Base-by-base conservation (phyloP, 163 green algal genomes). In the Coccomyxa subellipsoidea region DNA sequence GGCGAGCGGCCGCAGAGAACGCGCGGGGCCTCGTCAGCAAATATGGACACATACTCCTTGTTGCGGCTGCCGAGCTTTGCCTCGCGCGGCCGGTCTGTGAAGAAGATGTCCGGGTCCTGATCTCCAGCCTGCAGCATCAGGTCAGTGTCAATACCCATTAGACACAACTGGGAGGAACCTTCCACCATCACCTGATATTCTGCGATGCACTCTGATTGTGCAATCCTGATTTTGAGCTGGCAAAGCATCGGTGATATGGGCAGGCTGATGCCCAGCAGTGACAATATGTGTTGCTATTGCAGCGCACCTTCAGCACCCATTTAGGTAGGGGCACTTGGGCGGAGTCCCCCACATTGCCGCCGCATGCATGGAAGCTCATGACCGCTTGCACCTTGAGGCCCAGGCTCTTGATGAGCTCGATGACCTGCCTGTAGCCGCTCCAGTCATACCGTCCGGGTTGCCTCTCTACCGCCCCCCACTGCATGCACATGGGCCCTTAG, bases 311-410 rank as follows among this genome's bases (percentile, higher is more conserved):
- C 5, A 95, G 84, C 40, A 99, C 93, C 96, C 96, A 99, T 18
- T 86, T 84, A 0, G 96, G 96, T 80, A 99, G 86, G 3, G 96
- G 94, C 37, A 99, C 94, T 79, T 94, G 91, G 35, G 93, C 97
- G 69, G 93, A 96, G 87, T 99, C 96, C 4, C 95, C 96, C 34
- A 98, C 95, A 83, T 99, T 99, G 70, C 94, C 93, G 31, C 96
- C 96, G 54, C 94, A 97, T 25, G 96, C 93, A 80, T 99, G 96
- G 84, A 99, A 99, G 82, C 90, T 95, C 93, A 99, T 97, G 18
- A 99, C 96, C 25, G 90, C 92, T 85, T 96, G 92, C 66, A 96
- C 69, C 69, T 89, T 91, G n/a, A 97, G 87, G 29, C 91, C 92
- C 12, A 86, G 54, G 10, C 84, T 76, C 25, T 90, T 88, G 31